Base-by-base conservation (phyloP, 2,329 filamentous ascomycete species). In the Plectosphaerella sp. region DNA sequence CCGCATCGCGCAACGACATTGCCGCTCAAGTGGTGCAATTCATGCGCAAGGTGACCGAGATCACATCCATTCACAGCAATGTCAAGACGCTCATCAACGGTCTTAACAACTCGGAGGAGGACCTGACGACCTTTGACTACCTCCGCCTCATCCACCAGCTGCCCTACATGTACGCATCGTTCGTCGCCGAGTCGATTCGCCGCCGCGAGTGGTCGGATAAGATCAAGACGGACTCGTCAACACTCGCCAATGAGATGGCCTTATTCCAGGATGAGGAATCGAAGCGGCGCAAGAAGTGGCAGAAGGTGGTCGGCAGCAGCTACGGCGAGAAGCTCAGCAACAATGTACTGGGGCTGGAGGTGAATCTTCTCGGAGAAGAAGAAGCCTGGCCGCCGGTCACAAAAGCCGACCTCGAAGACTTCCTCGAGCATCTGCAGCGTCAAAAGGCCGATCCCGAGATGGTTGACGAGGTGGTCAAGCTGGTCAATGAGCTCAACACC, bases 201-300 rank as follows among this genome's bases (percentile, higher is more conserved):
- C 86, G 94, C 20, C 86, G 86, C 35, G 92, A 97, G 70, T 99
- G 94, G 92, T 84, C 83, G 12, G 90, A 96, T 49, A 96, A 96
- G 69, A 87, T 97, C 67, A 90, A 88, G 64, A 80, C 83, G 3
- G 94, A 97, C 62, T 94, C 93, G 1, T 86, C 89, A 3, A 90
- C 88, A 0, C 73, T 99, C 24, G 91, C 91, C 24, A 95, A 97
- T 66, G 93, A 97, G 64, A 90, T 97, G 80, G 90, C 91, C 2
- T 76, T 89, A 1, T 93, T 95, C 57, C 90, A 94, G 63, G 92
- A 97, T 55, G 94, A 97, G 68, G 94, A 99, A 66, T 82, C 89
- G 48, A 91, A 93, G 61, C 80, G 94, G 49, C 82, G 94, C 45
- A 89, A 88, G 61, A 95, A 89, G 63, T 99, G 94, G 94, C 80